These are phyloP conservation scores for Globisporangium nunn DNA, from an alignment of 352 stramenopile species.

Conservation along the genomic window DNA sequence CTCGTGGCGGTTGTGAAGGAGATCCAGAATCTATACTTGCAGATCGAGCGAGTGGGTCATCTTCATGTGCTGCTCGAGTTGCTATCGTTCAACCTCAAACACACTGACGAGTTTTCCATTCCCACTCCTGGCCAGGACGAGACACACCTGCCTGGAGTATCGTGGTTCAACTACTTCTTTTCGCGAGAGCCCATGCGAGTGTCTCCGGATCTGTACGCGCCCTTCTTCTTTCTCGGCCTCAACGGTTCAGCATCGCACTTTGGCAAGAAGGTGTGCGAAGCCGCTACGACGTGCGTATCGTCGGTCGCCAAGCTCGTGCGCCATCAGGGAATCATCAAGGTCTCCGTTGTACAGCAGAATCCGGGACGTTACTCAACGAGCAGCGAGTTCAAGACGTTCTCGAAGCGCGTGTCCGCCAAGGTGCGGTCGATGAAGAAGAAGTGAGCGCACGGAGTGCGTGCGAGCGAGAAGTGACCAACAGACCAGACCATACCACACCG, in stretches of 20 bases:
- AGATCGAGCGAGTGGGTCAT: slow-evolving; percentile 20
- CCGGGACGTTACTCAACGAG: slow-evolving; percentile 29
- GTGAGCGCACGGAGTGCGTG: no score
- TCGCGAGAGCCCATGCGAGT: slow-evolving; percentile 13
- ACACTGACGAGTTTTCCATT: background rate
- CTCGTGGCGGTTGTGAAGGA: slow-evolving; percentile 42
- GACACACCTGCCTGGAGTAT: slow-evolving; percentile 5
- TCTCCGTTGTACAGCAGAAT: slow-evolving; percentile 28
- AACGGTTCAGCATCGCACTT: slow-evolving; percentile 31
- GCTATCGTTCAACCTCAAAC: background rate
- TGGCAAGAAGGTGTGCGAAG: slow-evolving; percentile 33
- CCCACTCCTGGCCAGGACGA: slow-evolving; percentile 2
- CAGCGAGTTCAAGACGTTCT: slow-evolving; percentile 26
- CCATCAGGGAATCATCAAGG: slow-evolving; percentile 22
- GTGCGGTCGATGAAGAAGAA: slow-evolving; percentile 26
- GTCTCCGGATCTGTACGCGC: slow-evolving; percentile 22
- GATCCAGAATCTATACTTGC: slow-evolving; percentile 31
- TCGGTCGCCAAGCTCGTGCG: slow-evolving; percentile 32
- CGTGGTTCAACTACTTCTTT: slow-evolving; percentile 19
- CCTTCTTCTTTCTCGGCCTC: slow-evolving; percentile 51
- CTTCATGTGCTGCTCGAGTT: background rate
- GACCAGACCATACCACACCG: no score
- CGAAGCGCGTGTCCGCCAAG: slow-evolving; percentile 37
- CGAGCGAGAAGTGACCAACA: background rate
- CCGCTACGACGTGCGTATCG: slow-evolving; percentile 31